phyloP scores from a whole-genome alignment of 2,329 filamentous ascomycete genomes.

The Didymella keratinophila region DNA sequence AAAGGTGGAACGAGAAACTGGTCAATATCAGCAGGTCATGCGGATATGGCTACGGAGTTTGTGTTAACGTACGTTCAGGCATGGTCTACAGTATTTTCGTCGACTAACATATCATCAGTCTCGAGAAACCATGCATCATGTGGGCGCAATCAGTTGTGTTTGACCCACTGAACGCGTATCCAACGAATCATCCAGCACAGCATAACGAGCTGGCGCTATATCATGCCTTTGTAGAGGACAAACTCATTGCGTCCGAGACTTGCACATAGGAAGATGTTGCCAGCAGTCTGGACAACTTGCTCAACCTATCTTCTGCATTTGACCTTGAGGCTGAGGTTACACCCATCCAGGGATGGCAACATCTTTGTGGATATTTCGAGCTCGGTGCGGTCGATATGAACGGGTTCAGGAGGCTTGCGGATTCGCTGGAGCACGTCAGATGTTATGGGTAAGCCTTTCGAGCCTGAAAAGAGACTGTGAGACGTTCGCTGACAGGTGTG shows the following conservation, averaged over 20 bases:
- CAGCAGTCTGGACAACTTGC: constrained; percentile 30
- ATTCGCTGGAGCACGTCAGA: constrained; percentile 37
- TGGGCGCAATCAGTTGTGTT: constrained; percentile 32
- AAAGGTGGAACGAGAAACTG: not conserved
- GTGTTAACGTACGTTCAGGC: constrained; percentile 41
- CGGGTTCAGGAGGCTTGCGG: constrained; percentile 31
- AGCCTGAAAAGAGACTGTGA: not conserved
- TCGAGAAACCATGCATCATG: constrained; percentile 47
- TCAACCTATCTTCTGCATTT: constrained; percentile 27
- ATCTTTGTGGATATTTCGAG: constrained; percentile 33
- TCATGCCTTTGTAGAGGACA: constrained; percentile 1
- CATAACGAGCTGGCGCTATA: not conserved
- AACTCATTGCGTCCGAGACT: not conserved
- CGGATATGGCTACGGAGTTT: constrained; percentile 41
- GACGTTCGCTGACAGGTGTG: constrained; percentile 2
- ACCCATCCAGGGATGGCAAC: constrained; percentile 49
- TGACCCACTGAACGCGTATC: constrained; percentile 9
- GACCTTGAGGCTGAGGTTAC: constrained; percentile 40
- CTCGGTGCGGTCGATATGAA: constrained; percentile 31
- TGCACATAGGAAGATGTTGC: not conserved
- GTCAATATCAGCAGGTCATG: constrained; percentile 18
- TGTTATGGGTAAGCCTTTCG: constrained; percentile 44
- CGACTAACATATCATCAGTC: constrained; percentile 27
- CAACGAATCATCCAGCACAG: not conserved
- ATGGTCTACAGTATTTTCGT: not conserved